A percentile compares a stretch with the other conserved stretches of the same genome.
Conservation (phyloP, 2,329 filamentous ascomycete species). For the Colletotrichum magnum region DNA sequence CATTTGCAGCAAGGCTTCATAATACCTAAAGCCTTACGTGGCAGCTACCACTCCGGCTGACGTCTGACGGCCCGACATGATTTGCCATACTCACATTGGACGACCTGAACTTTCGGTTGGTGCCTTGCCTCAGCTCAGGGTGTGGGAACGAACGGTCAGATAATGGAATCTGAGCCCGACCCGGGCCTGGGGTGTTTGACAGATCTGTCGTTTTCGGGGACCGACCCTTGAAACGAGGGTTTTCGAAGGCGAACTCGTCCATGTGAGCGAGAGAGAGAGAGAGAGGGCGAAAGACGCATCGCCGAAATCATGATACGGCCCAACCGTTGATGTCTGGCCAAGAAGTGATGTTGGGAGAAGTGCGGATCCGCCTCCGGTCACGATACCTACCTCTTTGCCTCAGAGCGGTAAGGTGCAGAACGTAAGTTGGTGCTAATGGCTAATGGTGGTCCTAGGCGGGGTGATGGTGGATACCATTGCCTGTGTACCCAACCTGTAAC, state of each 20-base stretch:
- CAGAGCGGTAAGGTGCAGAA: constrained; percentile 6
- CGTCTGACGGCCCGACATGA: constrained; percentile 16
- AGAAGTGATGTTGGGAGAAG: constrained; percentile 34
- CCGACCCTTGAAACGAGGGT: neutral
- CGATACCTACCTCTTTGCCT: constrained; percentile 19
- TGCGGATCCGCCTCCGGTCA: constrained; percentile 30
- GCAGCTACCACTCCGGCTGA: constrained; percentile 9
- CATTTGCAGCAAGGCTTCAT: neutral
- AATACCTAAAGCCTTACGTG: constrained; percentile 3
- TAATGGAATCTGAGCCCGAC: constrained; percentile 16
- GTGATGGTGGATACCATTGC: constrained; percentile 21
- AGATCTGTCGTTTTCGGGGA: neutral
- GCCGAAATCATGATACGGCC: neutral
- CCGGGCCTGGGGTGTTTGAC: neutral
- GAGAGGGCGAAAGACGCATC: neutral
- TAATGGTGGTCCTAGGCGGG: constrained; percentile 1
- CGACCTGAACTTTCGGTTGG: constrained; percentile 35
- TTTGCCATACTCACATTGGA: constrained; percentile 26
- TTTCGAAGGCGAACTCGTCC: neutral
- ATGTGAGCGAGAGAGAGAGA: neutral
- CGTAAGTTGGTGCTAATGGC: constrained; percentile 11
- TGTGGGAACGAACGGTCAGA: constrained; percentile 5
- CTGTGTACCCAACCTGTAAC: constrained; percentile 1
- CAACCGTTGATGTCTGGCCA: neutral
- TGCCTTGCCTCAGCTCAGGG: constrained; percentile 28